phyloP scores from a whole-genome alignment of 805 yeast species.

The Candida ascalaphidarum region DNA sequence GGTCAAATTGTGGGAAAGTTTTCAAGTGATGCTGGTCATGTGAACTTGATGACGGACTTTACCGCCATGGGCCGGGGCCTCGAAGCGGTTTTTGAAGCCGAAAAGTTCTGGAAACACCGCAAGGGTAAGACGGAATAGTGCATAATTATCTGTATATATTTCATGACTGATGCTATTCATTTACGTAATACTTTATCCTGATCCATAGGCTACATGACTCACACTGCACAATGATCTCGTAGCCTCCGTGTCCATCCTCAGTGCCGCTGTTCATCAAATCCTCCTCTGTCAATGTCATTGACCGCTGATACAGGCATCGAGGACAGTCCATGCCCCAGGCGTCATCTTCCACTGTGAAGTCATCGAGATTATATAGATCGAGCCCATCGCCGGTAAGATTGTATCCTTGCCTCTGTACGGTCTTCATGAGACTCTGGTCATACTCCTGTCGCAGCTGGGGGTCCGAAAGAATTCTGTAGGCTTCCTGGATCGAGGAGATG shows the following conservation, averaged over 20 bases:
- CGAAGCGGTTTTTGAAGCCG: constrained; percentile 53
- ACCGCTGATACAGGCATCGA: constrained; percentile 44
- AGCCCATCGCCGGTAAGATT: constrained; percentile 55
- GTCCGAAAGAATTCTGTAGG: constrained; percentile 51
- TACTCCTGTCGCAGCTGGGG: constrained; percentile 35
- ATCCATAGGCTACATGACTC: constrained; percentile 81
- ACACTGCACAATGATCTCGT: constrained; percentile 72
- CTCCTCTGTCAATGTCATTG: constrained; percentile 53
- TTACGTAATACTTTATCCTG: constrained; percentile 58
- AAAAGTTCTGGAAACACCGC: constrained; percentile 27
- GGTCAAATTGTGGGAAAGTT: constrained; percentile 61
- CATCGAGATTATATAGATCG: constrained; percentile 59
- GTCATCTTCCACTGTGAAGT: constrained; percentile 36
- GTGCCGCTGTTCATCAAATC: constrained; percentile 51
- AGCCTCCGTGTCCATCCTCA: constrained; percentile 42
- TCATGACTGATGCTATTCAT: constrained; percentile 8
- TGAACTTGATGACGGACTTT: constrained; percentile 68
- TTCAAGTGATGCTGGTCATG: constrained; percentile 65
- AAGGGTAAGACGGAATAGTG: neutral
- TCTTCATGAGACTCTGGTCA: constrained; percentile 35
- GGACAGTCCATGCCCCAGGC: constrained; percentile 53
- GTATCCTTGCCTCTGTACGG: constrained; percentile 27
- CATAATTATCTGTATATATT: too few species aligned
- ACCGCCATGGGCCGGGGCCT: constrained; percentile 67
- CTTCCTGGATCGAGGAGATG: constrained; percentile 46